Conservation (phyloP, 805 yeast genomes). For the Zygotorulaspora danielsina region DNA sequence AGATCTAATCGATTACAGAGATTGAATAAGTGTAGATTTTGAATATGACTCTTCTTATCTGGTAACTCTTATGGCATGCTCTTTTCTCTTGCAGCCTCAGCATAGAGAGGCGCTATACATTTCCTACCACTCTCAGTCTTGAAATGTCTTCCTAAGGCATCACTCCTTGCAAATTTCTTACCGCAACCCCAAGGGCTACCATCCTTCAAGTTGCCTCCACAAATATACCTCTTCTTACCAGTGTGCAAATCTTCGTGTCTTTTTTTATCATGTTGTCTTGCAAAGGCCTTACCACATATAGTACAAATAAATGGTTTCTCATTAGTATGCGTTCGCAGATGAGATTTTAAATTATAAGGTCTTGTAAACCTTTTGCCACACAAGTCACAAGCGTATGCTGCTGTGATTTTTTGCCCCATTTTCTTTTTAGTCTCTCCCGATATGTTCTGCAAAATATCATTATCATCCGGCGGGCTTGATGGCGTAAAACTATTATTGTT, state of each 20-base stretch:
- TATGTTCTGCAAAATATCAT: constrained; percentile 19
- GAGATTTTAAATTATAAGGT: constrained; percentile 90
- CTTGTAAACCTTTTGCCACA: constrained; percentile 88
- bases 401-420: constrained; percentile 25
- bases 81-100: constrained; percentile 44
- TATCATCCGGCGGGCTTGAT: constrained; percentile 13
- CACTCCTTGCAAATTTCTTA: constrained; percentile 72
- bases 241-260: constrained; percentile 73
- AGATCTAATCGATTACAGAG: background rate
- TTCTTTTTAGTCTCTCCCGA: constrained; percentile 18
- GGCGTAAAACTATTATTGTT: constrained; percentile 4
- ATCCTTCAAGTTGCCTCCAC: constrained; percentile 59
- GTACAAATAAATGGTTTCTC: constrained; percentile 73
- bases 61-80: constrained; percentile 1
- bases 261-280: constrained; percentile 71
- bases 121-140: constrained; percentile 73
- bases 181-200: constrained; percentile 76
- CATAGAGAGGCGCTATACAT: constrained; percentile 64
- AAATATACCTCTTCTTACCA: constrained; percentile 70
- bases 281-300: constrained; percentile 77
- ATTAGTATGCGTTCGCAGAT: constrained; percentile 83
- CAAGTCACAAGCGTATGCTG: constrained; percentile 57
- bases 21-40: too few species aligned
- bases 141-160: constrained; percentile 74
- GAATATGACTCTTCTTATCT: too few species aligned